Evolutionary conservation across 1,139 yeast genomes (phyloP), one percentile per base, ranked within the genome.

Genomic region (Blastobotrys elegans): DNA sequence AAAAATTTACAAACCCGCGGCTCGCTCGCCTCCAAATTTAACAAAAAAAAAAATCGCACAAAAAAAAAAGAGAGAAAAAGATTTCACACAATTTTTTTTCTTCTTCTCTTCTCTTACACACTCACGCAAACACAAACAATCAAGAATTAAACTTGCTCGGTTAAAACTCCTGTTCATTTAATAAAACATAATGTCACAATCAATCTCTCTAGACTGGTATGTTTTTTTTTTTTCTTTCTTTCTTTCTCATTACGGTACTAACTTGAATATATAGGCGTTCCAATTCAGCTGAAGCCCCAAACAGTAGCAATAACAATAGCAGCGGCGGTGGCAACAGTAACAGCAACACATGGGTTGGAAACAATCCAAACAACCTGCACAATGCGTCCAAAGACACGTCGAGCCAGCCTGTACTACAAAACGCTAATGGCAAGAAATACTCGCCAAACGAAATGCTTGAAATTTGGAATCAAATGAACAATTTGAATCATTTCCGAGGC

Each of bases 361-460:
- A 24, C 32, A 14, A 38, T 18, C 20, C 32, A 11, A 30, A 30
- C 16, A 30, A 11, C 5, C n/a, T 30, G n/a, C 16, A n/a, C 6
- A 30, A 11, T 13, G 32, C 32, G 7, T 7, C 32, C 13, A 8
- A 33, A 20, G 42, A 29, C 21, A 24, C 16, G 6, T 27, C 32
- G n/a, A 18, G n/a, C 13, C 36, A 33, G 24, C 43, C 48, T 6
- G 43, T 50, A 39, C 11, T 47, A 29, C 46, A 46, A 16, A 56
- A 57, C 35, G 47, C 48, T 1, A 55, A 56, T n/a, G 66, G 69
- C 17, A 52, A 54, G 33, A 57, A 52, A 42, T 80, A 80, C 55
- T 59, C 76, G 13, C 68, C 79, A 63, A 73, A 74, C 31, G 80
- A 80, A 53, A 74, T 80, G 54, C 71, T 80, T 51, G 68, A 72